phyloP scores from a whole-genome alignment of 352 stramenopile genomes.

The Phytophthora pisi region DNA sequence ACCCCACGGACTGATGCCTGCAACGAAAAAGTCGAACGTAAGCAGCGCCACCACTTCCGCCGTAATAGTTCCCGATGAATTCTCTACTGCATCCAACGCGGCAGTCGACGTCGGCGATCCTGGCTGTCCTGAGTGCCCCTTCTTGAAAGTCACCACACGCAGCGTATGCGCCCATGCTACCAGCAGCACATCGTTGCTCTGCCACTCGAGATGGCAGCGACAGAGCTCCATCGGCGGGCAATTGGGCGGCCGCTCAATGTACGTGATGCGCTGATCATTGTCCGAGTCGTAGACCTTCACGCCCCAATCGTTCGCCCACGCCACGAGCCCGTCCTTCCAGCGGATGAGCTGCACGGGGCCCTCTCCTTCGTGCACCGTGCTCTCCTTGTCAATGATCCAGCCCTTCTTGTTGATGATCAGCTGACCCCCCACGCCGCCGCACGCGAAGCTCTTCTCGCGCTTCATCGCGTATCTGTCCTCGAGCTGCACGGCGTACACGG shows the following conservation, averaged over 20 bases:
- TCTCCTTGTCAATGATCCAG: conserved; percentile 90
- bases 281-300: conserved; percentile 87
- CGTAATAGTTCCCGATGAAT: conserved; percentile 41
- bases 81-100: conserved; percentile 30
- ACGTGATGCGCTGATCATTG: conserved; percentile 79
- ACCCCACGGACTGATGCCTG: conserved; percentile 73
- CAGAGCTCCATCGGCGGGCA: conserved; percentile 87
- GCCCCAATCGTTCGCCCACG: conserved; percentile 88
- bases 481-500: conserved; percentile 81
- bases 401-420: conserved; percentile 89
- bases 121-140: conserved; percentile 32
- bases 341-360: conserved; percentile 79
- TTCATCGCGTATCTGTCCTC: conserved; percentile 83
- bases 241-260: conserved; percentile 78
- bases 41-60: conserved; percentile 76
- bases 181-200: conserved; percentile 58
- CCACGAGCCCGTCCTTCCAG: conserved; percentile 79
- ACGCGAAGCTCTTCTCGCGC: conserved; percentile 82
- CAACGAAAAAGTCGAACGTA: conserved; percentile 87
- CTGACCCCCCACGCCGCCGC: conserved; percentile 76
- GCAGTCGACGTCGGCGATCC: conserved; percentile 43
- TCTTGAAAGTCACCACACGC: conserved; percentile 81
- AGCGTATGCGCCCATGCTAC: conserved; percentile 82
- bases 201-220: conserved; percentile 82
- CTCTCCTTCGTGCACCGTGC: conserved; percentile 83